Base-by-base conservation (phyloP, 306 rosid species). In the Rubus parviflorus region DNA sequence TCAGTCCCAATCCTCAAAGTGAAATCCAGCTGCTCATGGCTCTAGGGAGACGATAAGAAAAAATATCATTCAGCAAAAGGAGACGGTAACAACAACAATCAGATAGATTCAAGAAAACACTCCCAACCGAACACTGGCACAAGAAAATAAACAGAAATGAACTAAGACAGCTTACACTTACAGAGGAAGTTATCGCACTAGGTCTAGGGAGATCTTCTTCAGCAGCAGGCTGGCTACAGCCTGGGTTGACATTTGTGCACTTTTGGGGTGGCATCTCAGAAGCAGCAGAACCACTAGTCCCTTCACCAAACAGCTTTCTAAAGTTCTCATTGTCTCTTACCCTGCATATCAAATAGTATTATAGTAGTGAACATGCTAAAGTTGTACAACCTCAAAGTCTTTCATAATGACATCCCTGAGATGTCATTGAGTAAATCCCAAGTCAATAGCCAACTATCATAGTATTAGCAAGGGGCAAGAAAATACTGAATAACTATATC, bases 211-310 rank as follows among this genome's bases (percentile, higher is more conserved):
- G 81, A 51, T 84, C 92, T 73, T 86, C 90, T 30, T 16, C 84
- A 84, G 80, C 82, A 80, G 90, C 88, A 78, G 92, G 92, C 84
- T 82, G 84, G 57, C 88, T 86, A 82, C 87, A 80, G 43, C 90
- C 88, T 69, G 92, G 82, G 68, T 86, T 80, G 79, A 84, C 82
- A 70, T 86, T 82, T 52, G 87, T 82, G 70, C 90, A 84, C 77
- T 84, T 88, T 54, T 82, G 83, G 17, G 85, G 86, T 38, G 89
- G 87, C 51, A 81, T 81, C 40, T 82, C 87, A 57, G 89, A 86
- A 3, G 86, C 90, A 74, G 75, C 83, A 19, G 84, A 85, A 60
- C 77, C 71, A 84, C 81, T 82, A 76, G 83, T 16, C 58, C 86
- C 92, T 81, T 84, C 74, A 73, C 43, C 49, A 45, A 54, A 22